Evolutionary conservation across 805 yeast genomes (phyloP).

Genomic region (Kurtzmaniella cleridarum): DNA sequence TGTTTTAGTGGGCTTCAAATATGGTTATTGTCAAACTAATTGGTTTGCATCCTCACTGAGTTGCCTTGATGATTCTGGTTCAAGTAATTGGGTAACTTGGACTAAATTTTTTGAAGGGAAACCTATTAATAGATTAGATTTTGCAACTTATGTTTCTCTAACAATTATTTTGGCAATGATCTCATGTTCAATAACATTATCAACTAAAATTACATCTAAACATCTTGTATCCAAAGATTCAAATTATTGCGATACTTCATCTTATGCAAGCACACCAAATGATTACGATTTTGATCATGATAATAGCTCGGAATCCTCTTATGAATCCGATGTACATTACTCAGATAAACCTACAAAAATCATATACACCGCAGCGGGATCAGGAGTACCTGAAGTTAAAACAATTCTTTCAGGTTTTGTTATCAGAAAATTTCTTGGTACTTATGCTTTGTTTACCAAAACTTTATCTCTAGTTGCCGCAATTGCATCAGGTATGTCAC

Average conservation of each 20-base stretch:
- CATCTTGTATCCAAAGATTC: background rate
- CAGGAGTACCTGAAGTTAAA: constrained; percentile 60
- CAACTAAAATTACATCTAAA: constrained; percentile 38
- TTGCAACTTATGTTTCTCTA: constrained; percentile 28
- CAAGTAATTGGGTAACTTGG: constrained; percentile 45
- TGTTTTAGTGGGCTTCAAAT: constrained; percentile 43
- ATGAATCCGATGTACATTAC: too few species aligned
- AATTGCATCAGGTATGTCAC: constrained; percentile 51
- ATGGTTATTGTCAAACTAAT: constrained; percentile 45
- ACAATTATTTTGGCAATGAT: constrained; percentile 38
- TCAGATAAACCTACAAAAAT: constrained; percentile 9
- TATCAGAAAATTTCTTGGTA: constrained; percentile 47
- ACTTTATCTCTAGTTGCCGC: constrained; percentile 45
- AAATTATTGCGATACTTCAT: too few species aligned
- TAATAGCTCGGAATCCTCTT: background rate
- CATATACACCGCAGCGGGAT: constrained; percentile 51
- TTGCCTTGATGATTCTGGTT: constrained; percentile 31
- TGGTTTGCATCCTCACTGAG: constrained; percentile 39
- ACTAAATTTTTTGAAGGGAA: constrained; percentile 19
- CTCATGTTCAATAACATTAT: constrained; percentile 41
- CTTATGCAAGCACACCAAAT: too few species aligned
- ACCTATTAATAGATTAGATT: constrained; percentile 19
- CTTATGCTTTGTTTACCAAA: constrained; percentile 45
- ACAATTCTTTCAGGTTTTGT: constrained; percentile 56
- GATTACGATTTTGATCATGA: background rate